A percentile compares a stretch with the other conserved stretches of the same genome.
Conservation (phyloP, 805 yeast species). For the Cyberlindnera maritima region DNA sequence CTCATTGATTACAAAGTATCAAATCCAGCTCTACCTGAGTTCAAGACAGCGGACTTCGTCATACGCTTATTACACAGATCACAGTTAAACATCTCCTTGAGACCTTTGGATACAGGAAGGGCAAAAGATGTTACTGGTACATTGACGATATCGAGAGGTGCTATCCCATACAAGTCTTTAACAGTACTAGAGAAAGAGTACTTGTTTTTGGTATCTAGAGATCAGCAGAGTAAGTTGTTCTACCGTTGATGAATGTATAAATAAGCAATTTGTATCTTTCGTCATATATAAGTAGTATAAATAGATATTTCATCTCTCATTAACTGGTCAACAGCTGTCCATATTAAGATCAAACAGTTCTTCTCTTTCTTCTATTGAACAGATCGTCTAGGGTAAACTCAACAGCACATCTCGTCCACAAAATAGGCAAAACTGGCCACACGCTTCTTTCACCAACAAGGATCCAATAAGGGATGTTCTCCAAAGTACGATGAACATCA, state of each 20-base stretch:
- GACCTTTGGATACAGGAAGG: conserved; percentile 74
- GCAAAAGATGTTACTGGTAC: conserved; percentile 83
- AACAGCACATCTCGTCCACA: conserved; percentile 85
- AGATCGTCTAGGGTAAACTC: conserved; percentile 85
- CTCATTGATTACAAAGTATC: conserved; percentile 31
- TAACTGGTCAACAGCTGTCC: too few species aligned
- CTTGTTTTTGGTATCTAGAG: conserved; percentile 56
- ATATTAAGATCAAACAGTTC: background rate
- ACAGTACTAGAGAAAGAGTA: conserved; percentile 58
- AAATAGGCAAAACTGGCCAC: conserved; percentile 85
- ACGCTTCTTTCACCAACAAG: conserved; percentile 87
- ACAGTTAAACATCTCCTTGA: conserved; percentile 49
- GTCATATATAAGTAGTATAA: background rate
- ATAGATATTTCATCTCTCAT: too few species aligned
- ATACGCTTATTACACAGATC: conserved; percentile 49
- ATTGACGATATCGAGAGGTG: conserved; percentile 56
- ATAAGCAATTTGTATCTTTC: background rate
- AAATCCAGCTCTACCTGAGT: conserved; percentile 32
- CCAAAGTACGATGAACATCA: conserved; percentile 72
- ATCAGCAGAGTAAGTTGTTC: conserved; percentile 39
- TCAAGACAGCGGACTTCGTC: conserved; percentile 45
- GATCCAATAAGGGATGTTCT: conserved; percentile 88
- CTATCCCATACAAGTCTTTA: conserved; percentile 17
- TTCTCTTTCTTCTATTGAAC: conserved; percentile 32
- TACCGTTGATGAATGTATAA: conserved; percentile 30